Evolutionary conservation across 805 yeast genomes (phyloP).

Genomic region (Teunomyces atbi): DNA sequence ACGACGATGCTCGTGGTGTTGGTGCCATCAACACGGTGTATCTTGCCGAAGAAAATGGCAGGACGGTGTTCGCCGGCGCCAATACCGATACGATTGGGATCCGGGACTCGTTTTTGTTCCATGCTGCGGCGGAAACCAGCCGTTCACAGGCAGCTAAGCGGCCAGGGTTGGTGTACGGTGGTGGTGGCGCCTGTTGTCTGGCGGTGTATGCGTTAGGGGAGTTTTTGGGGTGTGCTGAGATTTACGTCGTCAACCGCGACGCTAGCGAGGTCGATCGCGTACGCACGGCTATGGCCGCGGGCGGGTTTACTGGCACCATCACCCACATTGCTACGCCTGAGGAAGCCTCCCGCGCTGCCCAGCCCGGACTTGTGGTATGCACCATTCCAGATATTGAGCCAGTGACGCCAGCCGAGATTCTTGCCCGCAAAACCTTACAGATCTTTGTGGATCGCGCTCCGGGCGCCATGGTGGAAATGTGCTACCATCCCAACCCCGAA

Average conservation of each 20-base stretch:
- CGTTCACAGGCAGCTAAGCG: conserved; percentile 6
- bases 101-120: conserved; percentile 23
- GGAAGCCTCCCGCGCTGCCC: not conserved
- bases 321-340: conserved; percentile 20
- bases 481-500: conserved; percentile 29
- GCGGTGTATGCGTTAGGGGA: conserved; percentile 29
- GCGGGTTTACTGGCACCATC: conserved; percentile 26
- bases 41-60: conserved; percentile 13
- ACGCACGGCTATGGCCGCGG: conserved; percentile 15
- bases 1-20: conserved; percentile 27
- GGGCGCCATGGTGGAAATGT: conserved; percentile 32
- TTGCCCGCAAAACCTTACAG: conserved; percentile 24
- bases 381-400: not conserved
- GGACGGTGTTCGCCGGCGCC: conserved; percentile 22
- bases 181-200: conserved; percentile 36
- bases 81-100: conserved; percentile 35
- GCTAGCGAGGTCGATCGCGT: conserved; percentile 24
- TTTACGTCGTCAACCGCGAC: conserved; percentile 30
- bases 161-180: conserved; percentile 35
- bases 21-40: conserved; percentile 36
- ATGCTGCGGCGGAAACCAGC: conserved; percentile 12
- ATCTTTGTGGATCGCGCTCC: conserved; percentile 21
- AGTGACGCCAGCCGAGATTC: conserved; percentile 17
- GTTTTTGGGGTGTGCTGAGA: conserved; percentile 22
- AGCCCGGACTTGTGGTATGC: not conserved